Base-by-base conservation (phyloP, 2,329 filamentous ascomycete genomes). In the Alternaria viburni region DNA sequence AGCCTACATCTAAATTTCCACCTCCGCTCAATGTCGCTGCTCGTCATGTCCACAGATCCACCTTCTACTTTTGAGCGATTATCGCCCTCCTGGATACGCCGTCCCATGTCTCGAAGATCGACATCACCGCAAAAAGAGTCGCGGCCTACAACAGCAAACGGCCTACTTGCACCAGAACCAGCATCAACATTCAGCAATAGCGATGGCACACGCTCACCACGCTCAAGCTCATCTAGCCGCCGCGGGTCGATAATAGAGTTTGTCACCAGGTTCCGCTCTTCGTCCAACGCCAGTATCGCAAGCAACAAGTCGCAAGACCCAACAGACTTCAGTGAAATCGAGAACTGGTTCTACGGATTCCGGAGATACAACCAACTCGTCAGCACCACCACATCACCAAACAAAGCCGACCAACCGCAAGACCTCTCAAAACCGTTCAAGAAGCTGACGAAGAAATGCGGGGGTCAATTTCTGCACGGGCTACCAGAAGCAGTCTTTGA, bases 401-500 rank as follows among this genome's bases (percentile, higher is more conserved):
- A 69, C 11, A 61, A 55, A 11, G 46, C 69, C 15, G 64, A 66
- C 30, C 46, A 62, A 28, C 57, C 66, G 1, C 59, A 71, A 30
- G 65, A 72, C 2, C 71, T 79, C 30, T 41, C 65, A 15, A 74
- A 69, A 28, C 66, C 74, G 7, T 59, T 68, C 5, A 72, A 71
- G 50, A 68, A 62, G 4, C 62, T 79, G 10, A 73, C 69, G 36
- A 73, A 76, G 54, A 71, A 72, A 17, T 75, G 71, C 57, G 77
- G 73, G 12, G 74, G 75, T 3, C 62, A 68, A 8, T 75, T 79
- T 46, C 54, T 77, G 23, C 71, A 74, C 26, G 70, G 72, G 4
- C 68, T 79, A 30, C 77, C 77, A 3, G 77, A 79, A 64, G 64
- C 73, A 11, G 67, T 74, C 4, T 76, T 78, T 26, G 77, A 78